These are phyloP conservation scores for Mortierella antarctica DNA, from an alignment of 192 early-diverging fungal genomes.

Conservation along the genomic window DNA sequence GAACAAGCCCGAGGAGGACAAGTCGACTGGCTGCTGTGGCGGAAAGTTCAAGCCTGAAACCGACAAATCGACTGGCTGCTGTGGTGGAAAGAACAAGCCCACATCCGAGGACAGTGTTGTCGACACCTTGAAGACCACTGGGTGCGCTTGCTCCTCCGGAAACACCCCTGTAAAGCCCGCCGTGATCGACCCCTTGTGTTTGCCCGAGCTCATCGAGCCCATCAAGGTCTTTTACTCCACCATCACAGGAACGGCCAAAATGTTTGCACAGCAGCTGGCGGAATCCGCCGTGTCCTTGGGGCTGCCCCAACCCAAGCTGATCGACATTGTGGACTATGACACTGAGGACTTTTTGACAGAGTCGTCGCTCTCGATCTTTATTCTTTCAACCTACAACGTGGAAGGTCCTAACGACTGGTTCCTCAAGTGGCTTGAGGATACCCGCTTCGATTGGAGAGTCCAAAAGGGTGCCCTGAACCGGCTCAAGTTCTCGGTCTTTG, in stretches of 20 bases:
- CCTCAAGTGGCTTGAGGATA: conserved; percentile 70
- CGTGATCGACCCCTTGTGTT: conserved; percentile 25
- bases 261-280: conserved; percentile 58
- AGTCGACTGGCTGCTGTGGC: conserved; percentile 46
- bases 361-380: conserved; percentile 66
- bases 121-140: background rate
- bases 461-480: conserved; percentile 61
- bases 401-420: conserved; percentile 80
- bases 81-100: background rate
- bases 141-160: conserved; percentile 24
- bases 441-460: conserved; percentile 71
- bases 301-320: conserved; percentile 45
- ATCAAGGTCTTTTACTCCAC: conserved; percentile 70
- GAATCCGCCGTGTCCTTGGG: conserved; percentile 27
- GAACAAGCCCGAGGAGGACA: conserved; percentile 43
- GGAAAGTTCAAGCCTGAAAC: conserved; percentile 29
- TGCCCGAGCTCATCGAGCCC: conserved; percentile 39
- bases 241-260: conserved; percentile 66
- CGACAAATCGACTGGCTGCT: background rate
- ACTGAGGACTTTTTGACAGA: conserved; percentile 69
- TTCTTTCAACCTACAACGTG: conserved; percentile 74
- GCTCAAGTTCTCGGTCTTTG: conserved; percentile 74
- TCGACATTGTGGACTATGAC: conserved; percentile 74
- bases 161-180: background rate
- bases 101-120: background rate